These are phyloP conservation scores for Amauroascus niger DNA, from an alignment of 2,329 filamentous ascomycete species.

Conservation along the genomic window DNA sequence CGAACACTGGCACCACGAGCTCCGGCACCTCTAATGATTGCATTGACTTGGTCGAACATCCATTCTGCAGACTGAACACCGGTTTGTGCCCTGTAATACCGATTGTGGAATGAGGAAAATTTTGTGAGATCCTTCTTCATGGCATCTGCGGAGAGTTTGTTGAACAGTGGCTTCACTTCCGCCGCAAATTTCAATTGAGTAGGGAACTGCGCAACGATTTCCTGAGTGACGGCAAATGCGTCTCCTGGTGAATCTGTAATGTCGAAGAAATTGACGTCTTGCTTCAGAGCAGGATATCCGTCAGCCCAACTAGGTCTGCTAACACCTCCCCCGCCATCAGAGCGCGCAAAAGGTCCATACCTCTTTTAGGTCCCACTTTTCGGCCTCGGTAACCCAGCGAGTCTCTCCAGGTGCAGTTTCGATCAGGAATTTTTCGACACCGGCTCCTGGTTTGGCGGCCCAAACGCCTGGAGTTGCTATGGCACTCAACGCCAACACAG, in stretches of 20 bases:
- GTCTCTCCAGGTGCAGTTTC: constrained; percentile 10
- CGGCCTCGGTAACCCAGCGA: constrained; percentile 10
- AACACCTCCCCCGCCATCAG: not conserved
- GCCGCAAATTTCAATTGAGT: not conserved
- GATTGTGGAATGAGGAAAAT: constrained; percentile 11
- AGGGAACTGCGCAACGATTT: constrained; percentile 6
- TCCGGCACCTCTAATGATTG: not conserved
- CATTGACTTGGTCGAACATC: constrained; percentile 2
- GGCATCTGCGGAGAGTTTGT: not conserved
- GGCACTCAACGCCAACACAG: constrained; percentile 5
- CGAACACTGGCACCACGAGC: not conserved
- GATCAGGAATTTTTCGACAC: constrained; percentile 9
- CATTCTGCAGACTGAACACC: constrained; percentile 10
- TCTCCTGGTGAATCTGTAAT: constrained; percentile 4
- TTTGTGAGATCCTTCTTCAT: constrained; percentile 6
- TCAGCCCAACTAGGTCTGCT: not conserved
- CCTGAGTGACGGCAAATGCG: not conserved
- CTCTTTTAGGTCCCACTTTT: constrained; percentile 9
- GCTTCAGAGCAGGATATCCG: not conserved
- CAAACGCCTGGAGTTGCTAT: not conserved
- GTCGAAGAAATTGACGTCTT: constrained; percentile 11
- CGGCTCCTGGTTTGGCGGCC: not conserved
- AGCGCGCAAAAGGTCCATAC: not conserved
- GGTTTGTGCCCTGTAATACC: constrained; percentile 7
- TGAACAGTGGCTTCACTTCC: constrained; percentile 3